A percentile compares a stretch with the other conserved stretches of the same genome.
phyloP scores from a whole-genome alignment of 345 rosid genomes.

The Camelina sativa region DNA sequence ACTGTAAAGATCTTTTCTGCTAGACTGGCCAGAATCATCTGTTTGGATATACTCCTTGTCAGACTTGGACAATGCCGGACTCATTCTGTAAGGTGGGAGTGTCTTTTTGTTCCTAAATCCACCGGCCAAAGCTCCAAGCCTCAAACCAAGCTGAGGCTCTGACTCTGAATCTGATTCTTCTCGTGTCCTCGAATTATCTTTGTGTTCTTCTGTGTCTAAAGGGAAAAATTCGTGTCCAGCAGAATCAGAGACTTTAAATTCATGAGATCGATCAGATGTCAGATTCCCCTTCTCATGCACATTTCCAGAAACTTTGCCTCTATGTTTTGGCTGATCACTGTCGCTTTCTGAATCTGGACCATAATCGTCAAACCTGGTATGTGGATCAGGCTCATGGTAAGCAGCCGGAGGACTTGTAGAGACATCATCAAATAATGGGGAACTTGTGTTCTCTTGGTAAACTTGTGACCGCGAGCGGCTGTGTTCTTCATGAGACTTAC shows the following conservation, averaged over 20 bases:
- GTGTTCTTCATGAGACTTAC: slow-evolving; percentile 37
- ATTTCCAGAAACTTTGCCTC: slow-evolving; percentile 8
- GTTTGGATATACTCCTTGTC: slow-evolving; percentile 41
- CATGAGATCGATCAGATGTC: slow-evolving; percentile 41
- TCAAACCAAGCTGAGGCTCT: slow-evolving; percentile 48
- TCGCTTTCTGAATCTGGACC: slow-evolving; percentile 58
- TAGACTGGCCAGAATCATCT: slow-evolving; percentile 31
- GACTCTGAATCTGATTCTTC: slow-evolving; percentile 41
- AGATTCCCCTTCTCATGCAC: slow-evolving; percentile 28
- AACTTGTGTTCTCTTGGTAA: slow-evolving; percentile 41
- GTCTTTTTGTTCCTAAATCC: slow-evolving; percentile 69
- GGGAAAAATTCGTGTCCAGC: slow-evolving; percentile 38
- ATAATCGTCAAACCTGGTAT: slow-evolving; percentile 59
- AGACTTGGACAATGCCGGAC: slow-evolving; percentile 42
- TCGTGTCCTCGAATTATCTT: slow-evolving; percentile 42
- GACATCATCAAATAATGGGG: slow-evolving; percentile 49
- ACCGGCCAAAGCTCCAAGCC: slow-evolving; percentile 63
- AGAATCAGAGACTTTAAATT: slow-evolving; percentile 40
- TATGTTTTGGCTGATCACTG: slow-evolving; percentile 40
- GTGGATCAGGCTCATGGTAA: slow-evolving; percentile 48
- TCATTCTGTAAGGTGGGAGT: slow-evolving; percentile 56
- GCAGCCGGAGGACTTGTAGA: slow-evolving; percentile 43
- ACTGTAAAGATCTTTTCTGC: slow-evolving; percentile 46
- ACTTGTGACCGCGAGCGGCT: slow-evolving; percentile 46
- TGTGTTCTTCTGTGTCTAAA: slow-evolving; percentile 31